These are phyloP conservation scores for Euptelea pleiosperma DNA, from an alignment of 164 flowering plant species.

Conservation along the genomic window DNA sequence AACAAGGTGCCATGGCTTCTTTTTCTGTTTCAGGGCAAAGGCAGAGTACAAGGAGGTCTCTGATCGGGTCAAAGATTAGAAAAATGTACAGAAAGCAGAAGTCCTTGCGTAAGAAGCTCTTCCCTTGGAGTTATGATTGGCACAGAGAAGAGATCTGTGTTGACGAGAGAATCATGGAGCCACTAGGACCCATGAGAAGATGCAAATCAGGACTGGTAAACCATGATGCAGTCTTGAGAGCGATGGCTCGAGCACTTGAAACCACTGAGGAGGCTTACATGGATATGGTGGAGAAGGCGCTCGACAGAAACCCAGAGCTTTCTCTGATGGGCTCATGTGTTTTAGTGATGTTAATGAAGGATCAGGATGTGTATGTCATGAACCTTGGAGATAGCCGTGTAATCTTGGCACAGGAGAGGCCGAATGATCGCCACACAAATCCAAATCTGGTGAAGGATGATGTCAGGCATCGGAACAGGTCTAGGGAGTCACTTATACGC, in stretches of 20 bases:
- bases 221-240: conserved; percentile 54
- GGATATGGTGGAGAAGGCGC: conserved; percentile 54
- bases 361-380: conserved; percentile 72
- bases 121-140: conserved; percentile 76
- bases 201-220: conserved; percentile 50
- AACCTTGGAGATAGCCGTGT: conserved; percentile 71
- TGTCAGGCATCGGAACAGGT: conserved; percentile 39
- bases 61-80: conserved; percentile 43
- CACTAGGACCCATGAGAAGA: conserved; percentile 39
- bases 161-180: conserved; percentile 30
- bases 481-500: conserved; percentile 53
- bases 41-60: conserved; percentile 29
- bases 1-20: conserved; percentile 11
- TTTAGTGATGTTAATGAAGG: conserved; percentile 68
- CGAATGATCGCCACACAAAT: conserved; percentile 36
- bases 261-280: conserved; percentile 56
- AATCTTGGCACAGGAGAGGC: conserved; percentile 56
- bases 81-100: conserved; percentile 55
- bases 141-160: conserved; percentile 44
- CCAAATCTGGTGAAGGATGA: conserved; percentile 42
- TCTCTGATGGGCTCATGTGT: conserved; percentile 74
- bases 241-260: conserved; percentile 55
- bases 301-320: conserved; percentile 57
- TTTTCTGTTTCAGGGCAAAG: conserved; percentile 28
- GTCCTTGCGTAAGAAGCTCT: conserved; percentile 55